phyloP scores from a whole-genome alignment of 352 stramenopile species.

The Aphanomyces cochlioides region DNA sequence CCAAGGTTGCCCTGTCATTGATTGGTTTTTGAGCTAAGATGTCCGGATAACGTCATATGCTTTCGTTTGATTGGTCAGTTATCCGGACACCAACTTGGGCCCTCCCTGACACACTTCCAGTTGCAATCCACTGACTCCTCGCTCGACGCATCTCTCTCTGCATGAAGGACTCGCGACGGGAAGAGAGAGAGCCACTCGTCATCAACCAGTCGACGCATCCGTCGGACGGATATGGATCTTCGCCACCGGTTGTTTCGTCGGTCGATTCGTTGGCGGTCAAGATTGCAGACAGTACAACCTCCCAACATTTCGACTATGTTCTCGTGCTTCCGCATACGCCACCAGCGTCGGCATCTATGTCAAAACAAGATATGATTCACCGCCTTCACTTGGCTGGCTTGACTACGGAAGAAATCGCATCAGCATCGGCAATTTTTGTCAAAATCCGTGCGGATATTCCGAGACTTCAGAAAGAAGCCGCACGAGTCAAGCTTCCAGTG shows the following conservation, averaged over 20 bases:
- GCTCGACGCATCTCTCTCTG: neutral
- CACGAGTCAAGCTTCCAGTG: constrained; percentile 68
- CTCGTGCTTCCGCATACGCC: constrained; percentile 81
- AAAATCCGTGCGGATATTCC: constrained; percentile 74
- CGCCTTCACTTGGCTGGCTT: constrained; percentile 58
- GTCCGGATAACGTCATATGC: neutral
- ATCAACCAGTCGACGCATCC: neutral
- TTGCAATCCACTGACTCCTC: neutral
- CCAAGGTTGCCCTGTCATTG: neutral
- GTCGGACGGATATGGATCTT: neutral
- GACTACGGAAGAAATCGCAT: constrained; percentile 69
- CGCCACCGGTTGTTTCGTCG: neutral
- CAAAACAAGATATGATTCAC: constrained; percentile 74
- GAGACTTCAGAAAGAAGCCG: constrained; percentile 62
- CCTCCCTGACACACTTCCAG: neutral
- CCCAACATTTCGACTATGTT: constrained; percentile 69
- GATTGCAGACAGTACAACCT: constrained; percentile 24
- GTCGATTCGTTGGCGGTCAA: constrained; percentile 5
- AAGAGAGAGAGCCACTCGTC: neutral
- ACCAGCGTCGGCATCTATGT: constrained; percentile 42
- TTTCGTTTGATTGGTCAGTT: no score
- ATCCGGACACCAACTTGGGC: no score
- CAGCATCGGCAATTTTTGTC: constrained; percentile 69
- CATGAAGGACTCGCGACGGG: neutral
- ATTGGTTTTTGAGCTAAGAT: neutral